Conservation (phyloP, 805 yeast genomes). For the Saccharomyces mikatae region DNA sequence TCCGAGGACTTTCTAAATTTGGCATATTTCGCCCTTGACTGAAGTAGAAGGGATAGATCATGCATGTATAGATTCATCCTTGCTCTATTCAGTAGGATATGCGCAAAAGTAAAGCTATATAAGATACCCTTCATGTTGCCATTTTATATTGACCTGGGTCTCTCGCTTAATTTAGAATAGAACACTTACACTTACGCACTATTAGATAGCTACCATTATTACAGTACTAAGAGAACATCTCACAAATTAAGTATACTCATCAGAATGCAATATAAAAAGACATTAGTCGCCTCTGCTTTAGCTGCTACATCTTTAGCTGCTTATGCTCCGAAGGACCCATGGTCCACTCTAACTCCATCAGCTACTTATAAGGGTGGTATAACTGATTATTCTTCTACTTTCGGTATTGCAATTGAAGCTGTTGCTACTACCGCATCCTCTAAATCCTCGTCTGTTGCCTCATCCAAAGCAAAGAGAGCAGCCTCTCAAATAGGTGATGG, state of each 20-base stretch:
- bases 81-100: not conserved
- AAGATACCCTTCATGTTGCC: not conserved
- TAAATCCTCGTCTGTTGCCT: slow-evolving; percentile 8
- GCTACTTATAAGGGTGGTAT: slow-evolving; percentile 46
- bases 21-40: not conserved
- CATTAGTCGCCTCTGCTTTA: slow-evolving; percentile 36
- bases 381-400: slow-evolving; percentile 47
- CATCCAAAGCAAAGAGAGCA: slow-evolving; percentile 33
- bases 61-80: not conserved
- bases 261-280: slow-evolving; percentile 39
- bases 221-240: not conserved
- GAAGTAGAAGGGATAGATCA: not conserved
- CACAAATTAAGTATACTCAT: not conserved
- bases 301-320: slow-evolving; percentile 50
- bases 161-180: not conserved
- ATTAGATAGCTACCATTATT: not conserved
- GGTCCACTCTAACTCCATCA: slow-evolving; percentile 64
- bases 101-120: not conserved
- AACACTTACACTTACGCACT: not conserved
- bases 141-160: not conserved
- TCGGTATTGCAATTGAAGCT: slow-evolving; percentile 62
- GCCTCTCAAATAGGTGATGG: slow-evolving; percentile 54
- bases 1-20: not conserved
- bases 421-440: slow-evolving; percentile 32
- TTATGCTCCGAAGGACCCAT: slow-evolving; percentile 56